These are phyloP conservation scores for Solanum etuberosum DNA, from an alignment of 257 asterid species.

Conservation along the genomic window DNA sequence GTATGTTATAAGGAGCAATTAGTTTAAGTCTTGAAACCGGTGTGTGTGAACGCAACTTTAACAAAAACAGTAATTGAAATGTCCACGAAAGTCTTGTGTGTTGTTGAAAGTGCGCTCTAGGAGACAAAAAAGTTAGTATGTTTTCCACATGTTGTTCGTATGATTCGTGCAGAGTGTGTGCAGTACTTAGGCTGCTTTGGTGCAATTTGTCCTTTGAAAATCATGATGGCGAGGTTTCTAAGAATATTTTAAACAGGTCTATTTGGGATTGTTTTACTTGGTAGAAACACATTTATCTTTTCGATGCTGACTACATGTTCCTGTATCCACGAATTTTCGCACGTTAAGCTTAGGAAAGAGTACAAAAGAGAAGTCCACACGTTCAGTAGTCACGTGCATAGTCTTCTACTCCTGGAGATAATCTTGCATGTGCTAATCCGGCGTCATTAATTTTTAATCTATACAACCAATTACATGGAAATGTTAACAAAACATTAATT, in stretches of 20 bases:
- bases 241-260: background rate
- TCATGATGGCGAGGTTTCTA: background rate
- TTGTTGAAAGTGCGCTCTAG: background rate
- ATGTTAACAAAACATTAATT: background rate
- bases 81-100: background rate
- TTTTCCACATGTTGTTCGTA: background rate
- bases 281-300: background rate
- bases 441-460: background rate
- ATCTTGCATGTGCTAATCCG: background rate
- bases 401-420: background rate
- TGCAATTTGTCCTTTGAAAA: background rate
- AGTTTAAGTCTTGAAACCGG: background rate
- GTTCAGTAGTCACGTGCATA: background rate
- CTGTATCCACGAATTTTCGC: background rate
- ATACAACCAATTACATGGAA: background rate
- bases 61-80: background rate
- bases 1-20: background rate
- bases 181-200: background rate
- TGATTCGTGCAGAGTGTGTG: background rate
- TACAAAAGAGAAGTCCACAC: background rate
- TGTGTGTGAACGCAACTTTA: background rate
- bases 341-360: background rate
- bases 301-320: background rate
- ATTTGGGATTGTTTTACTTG: background rate
- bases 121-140: background rate